Base-by-base conservation (phyloP, 495 filamentous ascomycete species). In the Chaetomium cochliodes region DNA sequence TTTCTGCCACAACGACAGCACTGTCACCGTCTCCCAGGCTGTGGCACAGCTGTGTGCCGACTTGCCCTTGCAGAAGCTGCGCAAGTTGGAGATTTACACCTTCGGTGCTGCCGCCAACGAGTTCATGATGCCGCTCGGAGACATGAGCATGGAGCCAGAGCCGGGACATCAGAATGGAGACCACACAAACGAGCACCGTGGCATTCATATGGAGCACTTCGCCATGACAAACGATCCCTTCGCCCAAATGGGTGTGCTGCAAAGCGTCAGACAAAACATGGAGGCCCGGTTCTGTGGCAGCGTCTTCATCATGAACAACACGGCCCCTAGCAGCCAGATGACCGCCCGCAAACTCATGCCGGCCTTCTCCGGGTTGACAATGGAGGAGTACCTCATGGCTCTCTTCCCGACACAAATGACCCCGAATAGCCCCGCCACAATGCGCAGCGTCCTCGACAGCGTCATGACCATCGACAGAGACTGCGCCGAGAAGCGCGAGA, bases 41-140 rank as follows among this genome's bases (percentile, higher is more conserved):
- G 68, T 79, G 7, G 60, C 77, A 16, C 67, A 71, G 50, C 70
- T 81, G n/a, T 77, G 71, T 60, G 70, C 70, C 50, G 76, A 79
- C 46, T 66, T 79, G n/a, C 74, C 77, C 49, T 18, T 60, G 11
- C 72, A 74, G 2, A 68, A 70, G 52, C 63, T 81, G 15, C 25
- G 56, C 61, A 79, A 79, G 66, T 69, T 81, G 55, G 76, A 79
- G 62, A 70, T 81, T 16, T 81, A 78, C 69, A 79, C 77, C 1
- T 79, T 81, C 46, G 77, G 77, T 20, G 69, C 73, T 30, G 76
- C 77, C 11, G 77, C 78, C 26, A 60, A 57, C 56, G 76, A 79
- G 67, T 77, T 79, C 63, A 62, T 69, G 52, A 63, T 74, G 55
- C 78, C 78, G 26, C 69, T 73, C 9, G 72, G 71, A 22, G 62